A percentile compares a stretch with the other conserved stretches of the same genome.
Evolutionary conservation across 441 rosid species (phyloP).

Genomic region (Theobroma grandiflorum): DNA sequence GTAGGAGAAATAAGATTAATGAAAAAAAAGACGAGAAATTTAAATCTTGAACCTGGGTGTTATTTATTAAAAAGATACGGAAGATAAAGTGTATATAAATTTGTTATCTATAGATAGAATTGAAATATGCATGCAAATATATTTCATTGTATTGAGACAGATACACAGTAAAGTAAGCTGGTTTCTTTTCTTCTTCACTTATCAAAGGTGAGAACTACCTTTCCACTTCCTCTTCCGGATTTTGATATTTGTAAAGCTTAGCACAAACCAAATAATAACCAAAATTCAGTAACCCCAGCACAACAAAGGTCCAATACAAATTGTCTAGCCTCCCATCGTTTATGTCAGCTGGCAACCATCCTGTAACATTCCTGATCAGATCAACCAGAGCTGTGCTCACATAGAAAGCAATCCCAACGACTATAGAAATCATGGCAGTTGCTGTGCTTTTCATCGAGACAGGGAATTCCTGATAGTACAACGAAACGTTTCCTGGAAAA

Average conservation of each 20-base stretch:
- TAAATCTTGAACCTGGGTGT: no score
- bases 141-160: no score
- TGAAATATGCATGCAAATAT: no score
- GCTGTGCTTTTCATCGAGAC: slow-evolving; percentile 43
- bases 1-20: no score
- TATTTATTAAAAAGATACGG: no score
- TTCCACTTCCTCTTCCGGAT: background rate
- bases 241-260: slow-evolving; percentile 16
- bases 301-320: slow-evolving; percentile 50
- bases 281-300: slow-evolving; percentile 23
- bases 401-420: slow-evolving; percentile 42
- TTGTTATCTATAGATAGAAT: no score
- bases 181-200: background rate
- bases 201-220: background rate
- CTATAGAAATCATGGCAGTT: slow-evolving; percentile 43
- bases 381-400: slow-evolving; percentile 42
- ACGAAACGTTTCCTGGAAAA: slow-evolving; percentile 37
- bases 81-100: no score
- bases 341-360: slow-evolving; percentile 51
- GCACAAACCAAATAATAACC: slow-evolving; percentile 14
- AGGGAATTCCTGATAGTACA: slow-evolving; percentile 52
- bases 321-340: slow-evolving; percentile 52
- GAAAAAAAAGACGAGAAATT: no score
- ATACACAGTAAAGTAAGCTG: background rate
- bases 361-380: slow-evolving; percentile 37